These are phyloP conservation scores for Chlamydomonas incerta DNA, from an alignment of 139 green algal genomes.

Conservation along the genomic window DNA sequence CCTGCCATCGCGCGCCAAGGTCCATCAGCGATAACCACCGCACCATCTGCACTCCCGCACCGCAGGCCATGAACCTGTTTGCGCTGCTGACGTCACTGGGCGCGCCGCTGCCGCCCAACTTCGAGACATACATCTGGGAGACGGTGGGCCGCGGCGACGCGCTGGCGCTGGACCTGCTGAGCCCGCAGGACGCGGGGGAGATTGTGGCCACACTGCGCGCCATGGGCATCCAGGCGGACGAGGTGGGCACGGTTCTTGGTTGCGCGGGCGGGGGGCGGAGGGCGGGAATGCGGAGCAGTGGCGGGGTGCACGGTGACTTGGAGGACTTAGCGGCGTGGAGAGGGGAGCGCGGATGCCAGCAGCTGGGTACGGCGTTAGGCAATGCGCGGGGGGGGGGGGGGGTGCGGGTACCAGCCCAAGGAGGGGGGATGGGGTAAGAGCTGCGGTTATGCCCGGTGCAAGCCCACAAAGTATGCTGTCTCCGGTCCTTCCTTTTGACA, in stretches of 20 bases:
- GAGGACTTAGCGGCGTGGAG: too few species aligned
- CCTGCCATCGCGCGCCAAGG: too few species aligned
- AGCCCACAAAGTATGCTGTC: too few species aligned
- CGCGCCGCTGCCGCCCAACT: background rate
- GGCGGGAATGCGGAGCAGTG: background rate
- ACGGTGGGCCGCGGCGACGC: constrained; percentile 4
- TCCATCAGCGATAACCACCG: too few species aligned
- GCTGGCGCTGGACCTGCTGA: constrained; percentile 19
- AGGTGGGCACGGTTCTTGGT: background rate
- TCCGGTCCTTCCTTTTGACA: background rate
- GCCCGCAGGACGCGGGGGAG: background rate
- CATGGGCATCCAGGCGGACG: constrained; percentile 19
- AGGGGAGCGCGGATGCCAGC: too few species aligned
- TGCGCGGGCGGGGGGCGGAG: background rate
- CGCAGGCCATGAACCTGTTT: background rate
- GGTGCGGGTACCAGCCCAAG: too few species aligned
- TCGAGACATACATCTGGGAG: constrained; percentile 21
- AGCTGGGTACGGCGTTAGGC: too few species aligned
- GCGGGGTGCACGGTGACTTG: too few species aligned
- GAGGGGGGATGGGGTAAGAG: too few species aligned
- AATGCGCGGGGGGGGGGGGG: too few species aligned
- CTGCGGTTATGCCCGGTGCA: too few species aligned
- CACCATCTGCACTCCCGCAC: too few species aligned
- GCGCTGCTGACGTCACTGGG: constrained; percentile 20
- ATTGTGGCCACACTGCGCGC: background rate